Percentiles rank a stretch among this genome's conserved stretches.
These are phyloP conservation scores for Penicillium daleae DNA, from an alignment of 495 filamentous ascomycete genomes.

Conservation along the genomic window DNA sequence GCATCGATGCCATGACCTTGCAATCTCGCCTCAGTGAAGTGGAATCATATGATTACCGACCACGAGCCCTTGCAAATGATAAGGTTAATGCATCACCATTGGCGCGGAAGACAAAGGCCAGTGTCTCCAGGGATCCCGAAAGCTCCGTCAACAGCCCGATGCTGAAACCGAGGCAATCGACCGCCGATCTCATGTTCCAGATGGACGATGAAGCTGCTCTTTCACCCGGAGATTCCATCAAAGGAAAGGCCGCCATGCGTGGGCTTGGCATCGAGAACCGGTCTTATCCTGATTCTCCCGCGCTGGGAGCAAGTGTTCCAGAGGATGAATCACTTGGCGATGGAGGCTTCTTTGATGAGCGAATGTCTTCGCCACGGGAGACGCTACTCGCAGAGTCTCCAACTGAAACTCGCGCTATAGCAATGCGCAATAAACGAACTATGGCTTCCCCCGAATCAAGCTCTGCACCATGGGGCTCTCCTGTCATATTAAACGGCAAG, in stretches of 20 bases:
- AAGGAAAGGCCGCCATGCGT: slow-evolving; percentile 40
- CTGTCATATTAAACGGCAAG: slow-evolving; percentile 61
- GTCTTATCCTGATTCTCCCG: slow-evolving; percentile 35
- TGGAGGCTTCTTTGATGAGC: slow-evolving; percentile 37
- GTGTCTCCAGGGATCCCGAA: slow-evolving; percentile 49
- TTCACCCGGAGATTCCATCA: slow-evolving; percentile 30
- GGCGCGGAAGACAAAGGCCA: slow-evolving; percentile 55
- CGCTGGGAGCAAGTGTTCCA: slow-evolving; percentile 34
- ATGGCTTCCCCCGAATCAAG: slow-evolving; percentile 18
- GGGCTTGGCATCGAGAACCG: slow-evolving; percentile 24
- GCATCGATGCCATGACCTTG: slow-evolving; percentile 63
- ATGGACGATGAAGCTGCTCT: slow-evolving; percentile 79
- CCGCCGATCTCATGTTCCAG: slow-evolving; percentile 84
- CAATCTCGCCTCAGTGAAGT: slow-evolving; percentile 62
- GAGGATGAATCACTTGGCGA: slow-evolving; percentile 37
- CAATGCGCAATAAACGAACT: slow-evolving; percentile 28
- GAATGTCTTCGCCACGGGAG: slow-evolving; percentile 38
- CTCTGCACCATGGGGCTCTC: slow-evolving; percentile 62
- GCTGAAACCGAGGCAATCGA: slow-evolving; percentile 66
- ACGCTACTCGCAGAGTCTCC: slow-evolving; percentile 33
- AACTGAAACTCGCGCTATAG: slow-evolving; percentile 31
- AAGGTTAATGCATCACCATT: slow-evolving; percentile 58
- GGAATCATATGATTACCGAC: slow-evolving; percentile 52
- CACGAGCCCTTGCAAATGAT: slow-evolving; percentile 50
- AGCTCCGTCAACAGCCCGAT: slow-evolving; percentile 55